Evolutionary conservation across 1,139 yeast species (phyloP).

Genomic region (Geotrichum reessii): DNA sequence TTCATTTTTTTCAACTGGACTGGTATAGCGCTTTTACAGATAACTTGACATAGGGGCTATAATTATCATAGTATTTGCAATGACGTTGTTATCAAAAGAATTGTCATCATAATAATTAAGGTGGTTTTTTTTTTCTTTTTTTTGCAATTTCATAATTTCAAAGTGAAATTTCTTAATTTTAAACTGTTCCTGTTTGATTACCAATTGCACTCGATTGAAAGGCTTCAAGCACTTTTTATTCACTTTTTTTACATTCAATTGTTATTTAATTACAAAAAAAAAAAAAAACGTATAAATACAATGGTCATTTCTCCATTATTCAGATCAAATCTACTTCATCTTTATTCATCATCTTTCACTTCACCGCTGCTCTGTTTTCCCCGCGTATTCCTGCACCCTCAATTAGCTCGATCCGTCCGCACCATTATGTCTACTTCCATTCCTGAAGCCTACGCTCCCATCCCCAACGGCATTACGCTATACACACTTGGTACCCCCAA

Average conservation of each 20-base stretch:
- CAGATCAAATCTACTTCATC: background rate
- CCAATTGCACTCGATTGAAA: background rate
- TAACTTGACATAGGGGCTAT: too few species aligned
- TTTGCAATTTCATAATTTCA: background rate
- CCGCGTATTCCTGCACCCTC: background rate
- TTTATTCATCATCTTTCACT: background rate
- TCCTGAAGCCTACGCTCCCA: constrained; percentile 16
- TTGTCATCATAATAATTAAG: background rate
- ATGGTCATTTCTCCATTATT: background rate
- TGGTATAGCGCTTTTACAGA: too few species aligned
- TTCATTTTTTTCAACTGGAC: too few species aligned
- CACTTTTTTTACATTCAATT: background rate
- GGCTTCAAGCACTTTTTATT: background rate
- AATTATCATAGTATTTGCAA: too few species aligned
- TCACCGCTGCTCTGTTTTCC: background rate
- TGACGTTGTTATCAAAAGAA: too few species aligned
- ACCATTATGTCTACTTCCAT: constrained; percentile 1
- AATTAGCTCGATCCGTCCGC: background rate
- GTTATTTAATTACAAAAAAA: background rate
- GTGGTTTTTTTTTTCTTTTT: background rate
- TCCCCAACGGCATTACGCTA: constrained; percentile 31
- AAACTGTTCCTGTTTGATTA: background rate
- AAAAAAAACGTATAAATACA: background rate
- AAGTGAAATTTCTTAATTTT: background rate
- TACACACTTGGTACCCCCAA: constrained; percentile 53